Evolutionary conservation across 495 filamentous ascomycete genomes (phyloP), one percentile per base, ranked within the genome.

Genomic region (Annulohypoxylon moriforme): DNA sequence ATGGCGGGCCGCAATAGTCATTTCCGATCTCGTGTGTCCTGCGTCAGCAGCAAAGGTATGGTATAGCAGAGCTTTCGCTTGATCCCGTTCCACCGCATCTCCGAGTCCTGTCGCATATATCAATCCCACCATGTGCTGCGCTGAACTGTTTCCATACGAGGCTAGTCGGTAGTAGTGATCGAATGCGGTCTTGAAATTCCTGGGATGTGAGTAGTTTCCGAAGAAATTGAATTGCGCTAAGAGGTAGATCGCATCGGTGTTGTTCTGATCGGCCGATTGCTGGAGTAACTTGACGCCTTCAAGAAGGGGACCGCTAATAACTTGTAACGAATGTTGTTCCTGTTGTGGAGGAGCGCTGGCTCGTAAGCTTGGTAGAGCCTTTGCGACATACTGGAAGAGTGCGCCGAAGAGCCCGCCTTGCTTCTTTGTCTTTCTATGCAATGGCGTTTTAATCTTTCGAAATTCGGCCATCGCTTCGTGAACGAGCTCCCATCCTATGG

Each of bases 151-250:
- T 24, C 95, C 96, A 60, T 90, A 76, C 42, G 86, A 85, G 0
- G 96, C 93, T 6, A 98, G 85, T 57, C 89, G 83, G 62, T 92
- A 85, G 75, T 98, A 99, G 80, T 92, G 87, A 56, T 86, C 80
- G 77, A 98, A 97, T 0, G 96, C 93, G 57, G 90, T 86, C 53
- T 84, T 84, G 79, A 97, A 94, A 77, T 97, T 89, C 60, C 90
- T 86, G 2, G 96, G 94, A 78, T 98, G 87, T 5, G 93, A 90
- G 80, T 88, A 98, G 79, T 98, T 97, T 78, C 96, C 96, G 77
- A 96, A 93, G 79, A 98, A 97, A 78, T 94, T 97, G 89, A 98
- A 91, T 80, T 98, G 93, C 33, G 93, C 96, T 16, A 99, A 83
- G 16, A 97, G 83, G 77, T 91, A 97, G 52, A 98, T 90, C 24